These are phyloP conservation scores for Penicillium pulvis DNA, from an alignment of 495 filamentous ascomycete species.

Conservation along the genomic window DNA sequence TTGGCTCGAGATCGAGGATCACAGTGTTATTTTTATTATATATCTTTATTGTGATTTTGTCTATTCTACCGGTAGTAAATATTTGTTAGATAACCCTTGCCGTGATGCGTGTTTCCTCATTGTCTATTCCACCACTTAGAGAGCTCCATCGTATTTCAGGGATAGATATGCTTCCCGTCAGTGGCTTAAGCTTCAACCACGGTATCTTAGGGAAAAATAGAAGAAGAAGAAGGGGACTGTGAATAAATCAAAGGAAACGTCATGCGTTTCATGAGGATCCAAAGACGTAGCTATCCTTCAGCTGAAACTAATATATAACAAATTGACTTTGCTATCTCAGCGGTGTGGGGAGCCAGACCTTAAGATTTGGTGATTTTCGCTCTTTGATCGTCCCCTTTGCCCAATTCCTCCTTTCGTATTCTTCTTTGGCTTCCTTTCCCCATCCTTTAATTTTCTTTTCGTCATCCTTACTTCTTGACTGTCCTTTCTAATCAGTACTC, in stretches of 20 bases:
- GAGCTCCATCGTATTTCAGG: background rate
- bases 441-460: conserved; percentile 6
- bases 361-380: conserved; percentile 10
- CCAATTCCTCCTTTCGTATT: conserved; percentile 2
- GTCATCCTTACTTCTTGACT: conserved; percentile 3
- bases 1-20: conserved; percentile 8
- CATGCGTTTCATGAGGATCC: background rate
- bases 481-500: conserved; percentile 1
- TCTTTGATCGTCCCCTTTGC: conserved; percentile 9
- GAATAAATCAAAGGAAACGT: background rate
- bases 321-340: background rate
- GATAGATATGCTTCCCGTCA: background rate
- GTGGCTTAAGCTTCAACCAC: conserved; percentile 1
- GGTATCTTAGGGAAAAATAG: background rate
- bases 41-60: background rate
- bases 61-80: background rate
- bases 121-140: background rate
- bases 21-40: background rate
- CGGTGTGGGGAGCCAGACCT: conserved; percentile 12
- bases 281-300: background rate
- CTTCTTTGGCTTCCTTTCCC: conserved; percentile 7
- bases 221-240: background rate
- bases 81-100: background rate
- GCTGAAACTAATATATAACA: conserved; percentile 1
- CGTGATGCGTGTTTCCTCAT: background rate